Percentiles rank a stretch among this genome's conserved stretches.
phyloP scores from a whole-genome alignment of 352 stramenopile genomes.

The Phytophthora sansomeana region DNA sequence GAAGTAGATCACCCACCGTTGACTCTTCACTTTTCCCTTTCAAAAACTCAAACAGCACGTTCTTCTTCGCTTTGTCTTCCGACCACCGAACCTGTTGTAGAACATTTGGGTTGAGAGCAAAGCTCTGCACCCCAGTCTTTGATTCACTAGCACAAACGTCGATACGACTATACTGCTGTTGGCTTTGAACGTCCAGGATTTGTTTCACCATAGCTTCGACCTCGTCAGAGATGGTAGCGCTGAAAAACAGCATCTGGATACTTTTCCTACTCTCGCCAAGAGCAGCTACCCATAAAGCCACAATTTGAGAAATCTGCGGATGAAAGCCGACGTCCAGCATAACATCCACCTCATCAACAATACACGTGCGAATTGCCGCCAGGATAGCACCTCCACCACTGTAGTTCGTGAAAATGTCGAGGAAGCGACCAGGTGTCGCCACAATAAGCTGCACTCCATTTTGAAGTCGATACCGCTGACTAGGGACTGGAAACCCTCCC shows the following conservation, averaged over 20 bases:
- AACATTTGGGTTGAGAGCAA: conserved; percentile 44
- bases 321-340: conserved; percentile 75
- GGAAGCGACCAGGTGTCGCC: conserved; percentile 67
- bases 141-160: conserved; percentile 30
- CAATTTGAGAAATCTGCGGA: conserved; percentile 55
- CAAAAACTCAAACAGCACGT: conserved; percentile 54
- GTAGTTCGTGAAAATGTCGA: conserved; percentile 62
- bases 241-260: conserved; percentile 67
- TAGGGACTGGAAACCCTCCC: conserved; percentile 69
- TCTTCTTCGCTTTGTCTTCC: conserved; percentile 72
- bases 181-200: conserved; percentile 21
- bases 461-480: conserved; percentile 69
- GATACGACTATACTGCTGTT: conserved; percentile 41
- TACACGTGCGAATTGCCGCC: conserved; percentile 37
- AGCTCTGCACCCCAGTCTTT: neutral
- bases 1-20: conserved; percentile 39
- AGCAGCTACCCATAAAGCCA: conserved; percentile 38
- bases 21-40: conserved; percentile 40
- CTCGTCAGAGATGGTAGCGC: conserved; percentile 59
- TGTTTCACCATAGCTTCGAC: conserved; percentile 53
- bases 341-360: conserved; percentile 82
- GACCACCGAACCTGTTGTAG: conserved; percentile 54
- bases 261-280: neutral
- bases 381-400: conserved; percentile 31
- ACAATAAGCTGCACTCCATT: conserved; percentile 70